These are phyloP conservation scores for Raphidocelis subcapitata DNA, from an alignment of 139 green algal genomes.

Conservation along the genomic window DNA sequence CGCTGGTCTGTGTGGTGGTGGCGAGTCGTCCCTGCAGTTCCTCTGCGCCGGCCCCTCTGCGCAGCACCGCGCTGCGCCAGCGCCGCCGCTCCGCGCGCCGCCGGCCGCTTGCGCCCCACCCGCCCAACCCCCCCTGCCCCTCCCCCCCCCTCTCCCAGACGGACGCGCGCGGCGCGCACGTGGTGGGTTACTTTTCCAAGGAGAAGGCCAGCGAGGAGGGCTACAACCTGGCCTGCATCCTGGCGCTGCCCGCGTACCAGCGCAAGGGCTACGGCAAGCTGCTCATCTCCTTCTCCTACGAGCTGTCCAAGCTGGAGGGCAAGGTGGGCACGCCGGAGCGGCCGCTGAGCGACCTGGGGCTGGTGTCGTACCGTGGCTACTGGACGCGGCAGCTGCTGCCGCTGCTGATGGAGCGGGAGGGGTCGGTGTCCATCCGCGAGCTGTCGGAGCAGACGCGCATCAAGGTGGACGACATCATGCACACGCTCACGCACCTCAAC, in stretches of 20 bases:
- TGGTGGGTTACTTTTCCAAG: constrained; percentile 93
- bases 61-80: no score
- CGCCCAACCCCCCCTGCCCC: neutral
- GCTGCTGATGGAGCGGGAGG: constrained; percentile 71
- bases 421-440: constrained; percentile 90
- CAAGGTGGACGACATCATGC: constrained; percentile 96
- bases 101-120: neutral
- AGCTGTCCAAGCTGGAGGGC: constrained; percentile 95
- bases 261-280: constrained; percentile 99
- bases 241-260: constrained; percentile 97
- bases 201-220: constrained; percentile 88
- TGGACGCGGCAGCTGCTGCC: constrained; percentile 94
- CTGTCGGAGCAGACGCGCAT: constrained; percentile 92
- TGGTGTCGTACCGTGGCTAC: constrained; percentile 93
- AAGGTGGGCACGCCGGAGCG: constrained; percentile 98
- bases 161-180: constrained; percentile 51
- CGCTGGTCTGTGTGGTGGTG: neutral
- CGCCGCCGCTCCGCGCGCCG: no score
- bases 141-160: neutral
- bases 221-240: constrained; percentile 99
- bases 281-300: constrained; percentile 98
- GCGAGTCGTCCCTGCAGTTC: neutral
- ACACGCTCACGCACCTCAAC: constrained; percentile 77
- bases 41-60: no score
- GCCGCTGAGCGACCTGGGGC: constrained; percentile 94